Evolutionary conservation across 2,329 filamentous ascomycete species (phyloP), one percentile per base, ranked within the genome.

Genomic region (Neonectria punicea): DNA sequence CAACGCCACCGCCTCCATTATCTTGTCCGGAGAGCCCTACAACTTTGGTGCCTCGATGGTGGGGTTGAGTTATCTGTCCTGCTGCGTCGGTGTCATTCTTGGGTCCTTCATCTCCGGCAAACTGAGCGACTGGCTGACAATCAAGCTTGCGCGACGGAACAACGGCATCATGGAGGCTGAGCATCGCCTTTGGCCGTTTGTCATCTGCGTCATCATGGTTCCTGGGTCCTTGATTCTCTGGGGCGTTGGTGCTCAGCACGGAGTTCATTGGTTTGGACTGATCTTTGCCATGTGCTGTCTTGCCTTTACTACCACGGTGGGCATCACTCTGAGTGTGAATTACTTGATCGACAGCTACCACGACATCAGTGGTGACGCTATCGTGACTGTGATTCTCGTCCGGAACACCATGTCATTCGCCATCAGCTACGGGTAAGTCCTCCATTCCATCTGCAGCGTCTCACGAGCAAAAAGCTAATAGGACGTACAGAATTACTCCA

Each of bases 331-430:
- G 1, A 75, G 76, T 22, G 75, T 83, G 20, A 76, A 77, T 18
- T 83, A 83, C 53, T 60, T 80, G n/a, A 76, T 83, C 57, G 80
- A 83, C 61, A 77, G 77, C 18, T 83, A 80, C 64, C 77, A 77
- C 32, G 80, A 82, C 4, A 73, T 83, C 5, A 75, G 76, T 2
- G 79, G 77, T 2, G 81, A 83, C 30, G 77, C 78, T 1, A 71
- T 83, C 8, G 80, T 79, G 0, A 78, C 80, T 0, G 74, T 80
- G 39, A 83, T 83, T 18, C 61, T 83, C 6, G 76, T 83, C 22
- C 69, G 78, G 2, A 80, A 80, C 58, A 79, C 78, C 0, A 79
- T 80, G 74, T 74, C 74, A 5, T 80, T 80, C 60, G 78, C 73
- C 5, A 75, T 79, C 10, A 68, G 73, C 13, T 80, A 79, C 46